A percentile compares a stretch with the other conserved stretches of the same genome.
Evolutionary conservation across 305 asterid genomes (phyloP).

Genomic region (Salvia sclarea): DNA sequence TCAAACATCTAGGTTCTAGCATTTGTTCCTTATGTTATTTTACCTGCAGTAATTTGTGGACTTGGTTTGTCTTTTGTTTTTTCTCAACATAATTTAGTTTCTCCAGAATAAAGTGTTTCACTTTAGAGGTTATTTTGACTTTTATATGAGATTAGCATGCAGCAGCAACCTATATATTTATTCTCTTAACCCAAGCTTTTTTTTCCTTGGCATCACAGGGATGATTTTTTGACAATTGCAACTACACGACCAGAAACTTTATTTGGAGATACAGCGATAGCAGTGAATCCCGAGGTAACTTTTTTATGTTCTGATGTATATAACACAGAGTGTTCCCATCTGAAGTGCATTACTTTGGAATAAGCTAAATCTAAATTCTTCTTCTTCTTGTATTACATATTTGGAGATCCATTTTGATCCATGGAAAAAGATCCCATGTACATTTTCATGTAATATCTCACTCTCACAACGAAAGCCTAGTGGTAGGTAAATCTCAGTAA

Average conservation of each 20-base stretch:
- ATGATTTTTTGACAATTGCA: conserved; percentile 88
- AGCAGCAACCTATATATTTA: conserved; percentile 11
- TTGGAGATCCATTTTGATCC: background rate
- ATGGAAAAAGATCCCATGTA: background rate
- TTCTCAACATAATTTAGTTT: conserved; percentile 9
- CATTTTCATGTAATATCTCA: no score
- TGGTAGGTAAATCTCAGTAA: no score
- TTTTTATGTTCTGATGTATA: conserved; percentile 23
- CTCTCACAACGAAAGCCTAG: no score
- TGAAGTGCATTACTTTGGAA: conserved; percentile 18
- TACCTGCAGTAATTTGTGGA: background rate
- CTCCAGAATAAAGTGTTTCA: background rate
- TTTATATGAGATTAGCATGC: background rate
- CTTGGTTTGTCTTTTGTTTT: conserved; percentile 3
- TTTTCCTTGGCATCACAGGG: conserved; percentile 49
- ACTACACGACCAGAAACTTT: conserved; percentile 98
- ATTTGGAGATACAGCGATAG: conserved; percentile 95
- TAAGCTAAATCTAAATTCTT: background rate
- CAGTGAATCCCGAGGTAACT: conserved; percentile 88
- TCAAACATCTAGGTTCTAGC: background rate
- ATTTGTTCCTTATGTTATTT: conserved; percentile 13
- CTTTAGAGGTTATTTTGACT: background rate
- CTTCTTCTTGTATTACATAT: no score
- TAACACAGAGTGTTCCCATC: no score
- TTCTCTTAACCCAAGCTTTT: background rate